These are phyloP conservation scores for Tuber umbilicatum DNA, from an alignment of 495 filamentous ascomycete species.

Conservation along the genomic window DNA sequence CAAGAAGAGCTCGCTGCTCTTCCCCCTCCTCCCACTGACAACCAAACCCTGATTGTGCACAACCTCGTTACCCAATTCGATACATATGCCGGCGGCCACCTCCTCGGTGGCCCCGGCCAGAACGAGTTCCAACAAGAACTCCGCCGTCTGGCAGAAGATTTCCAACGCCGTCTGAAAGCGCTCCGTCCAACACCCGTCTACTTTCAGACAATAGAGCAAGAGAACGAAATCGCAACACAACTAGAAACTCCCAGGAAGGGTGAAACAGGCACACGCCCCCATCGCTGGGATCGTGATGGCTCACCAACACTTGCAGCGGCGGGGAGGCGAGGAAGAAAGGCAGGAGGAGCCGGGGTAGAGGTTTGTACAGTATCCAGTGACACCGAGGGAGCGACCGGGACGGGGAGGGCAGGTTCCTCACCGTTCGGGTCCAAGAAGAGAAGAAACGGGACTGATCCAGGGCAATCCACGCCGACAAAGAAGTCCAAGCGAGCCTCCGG, in stretches of 20 bases:
- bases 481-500: slow-evolving; percentile 15
- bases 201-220: slow-evolving; percentile 15
- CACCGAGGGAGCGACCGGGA: slow-evolving; percentile 18
- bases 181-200: slow-evolving; percentile 25
- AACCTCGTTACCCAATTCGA: slow-evolving; percentile 30
- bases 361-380: slow-evolving; percentile 31
- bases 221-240: slow-evolving; percentile 6
- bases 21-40: slow-evolving; percentile 41
- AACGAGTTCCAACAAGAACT: slow-evolving; percentile 40
- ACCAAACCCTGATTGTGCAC: slow-evolving; percentile 35
- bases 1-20: slow-evolving; percentile 36
- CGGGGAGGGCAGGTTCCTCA: not conserved
- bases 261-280: slow-evolving; percentile 14
- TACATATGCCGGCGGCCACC: slow-evolving; percentile 10
- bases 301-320: slow-evolving; percentile 12
- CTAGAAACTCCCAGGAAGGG: slow-evolving; percentile 19
- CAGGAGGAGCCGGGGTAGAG: slow-evolving; percentile 15
- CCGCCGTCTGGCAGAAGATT: slow-evolving; percentile 13
- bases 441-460: slow-evolving; percentile 13
- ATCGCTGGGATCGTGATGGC: slow-evolving; percentile 10
- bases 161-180: slow-evolving; percentile 21
- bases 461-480: slow-evolving; percentile 10
- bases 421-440: slow-evolving; percentile 16
- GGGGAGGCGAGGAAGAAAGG: slow-evolving; percentile 9
- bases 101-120: slow-evolving; percentile 31